A percentile compares a stretch with the other conserved stretches of the same genome.
These are phyloP conservation scores for Penicillium sp. DNA, from an alignment of 2,329 filamentous ascomycete species.

Conservation along the genomic window DNA sequence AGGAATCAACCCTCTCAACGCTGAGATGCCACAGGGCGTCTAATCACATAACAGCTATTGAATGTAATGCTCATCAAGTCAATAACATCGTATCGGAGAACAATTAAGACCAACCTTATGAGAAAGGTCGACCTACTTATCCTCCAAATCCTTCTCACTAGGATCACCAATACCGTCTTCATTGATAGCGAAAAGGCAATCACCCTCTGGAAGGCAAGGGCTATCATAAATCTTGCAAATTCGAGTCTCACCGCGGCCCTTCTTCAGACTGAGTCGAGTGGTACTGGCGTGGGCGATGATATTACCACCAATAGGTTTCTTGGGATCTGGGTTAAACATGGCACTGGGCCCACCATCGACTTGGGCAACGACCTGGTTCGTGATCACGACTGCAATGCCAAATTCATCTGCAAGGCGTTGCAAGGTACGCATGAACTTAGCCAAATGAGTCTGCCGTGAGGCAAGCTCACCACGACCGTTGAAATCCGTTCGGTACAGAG, in stretches of 20 bases:
- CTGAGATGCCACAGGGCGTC: constrained; percentile 1
- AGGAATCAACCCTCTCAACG: neutral
- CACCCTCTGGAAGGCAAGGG: constrained; percentile 89
- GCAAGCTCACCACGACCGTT: constrained; percentile 92
- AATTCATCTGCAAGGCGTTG: constrained; percentile 60
- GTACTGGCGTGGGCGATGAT: constrained; percentile 98
- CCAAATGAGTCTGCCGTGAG: constrained; percentile 61
- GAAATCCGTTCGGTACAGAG: constrained; percentile 93
- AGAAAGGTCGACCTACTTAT: constrained; percentile 46
- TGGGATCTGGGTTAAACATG: constrained; percentile 99
- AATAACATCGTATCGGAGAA: constrained; percentile 21
- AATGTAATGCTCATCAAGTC: constrained; percentile 15
- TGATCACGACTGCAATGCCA: constrained; percentile 95
- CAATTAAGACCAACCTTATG: constrained; percentile 2
- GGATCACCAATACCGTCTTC: constrained; percentile 96
- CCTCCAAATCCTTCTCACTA: constrained; percentile 88
- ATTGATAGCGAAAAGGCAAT: constrained; percentile 91
- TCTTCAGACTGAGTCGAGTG: constrained; percentile 87
- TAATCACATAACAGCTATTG: constrained; percentile 5
- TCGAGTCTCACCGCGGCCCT: constrained; percentile 86
- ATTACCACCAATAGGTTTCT: constrained; percentile 97
- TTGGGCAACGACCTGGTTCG: constrained; percentile 96
- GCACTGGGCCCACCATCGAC: constrained; percentile 90
- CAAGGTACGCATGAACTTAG: constrained; percentile 43
- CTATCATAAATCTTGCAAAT: constrained; percentile 99